Base-by-base conservation (phyloP, 306 rosid species). In the Sicyos baderoa region DNA sequence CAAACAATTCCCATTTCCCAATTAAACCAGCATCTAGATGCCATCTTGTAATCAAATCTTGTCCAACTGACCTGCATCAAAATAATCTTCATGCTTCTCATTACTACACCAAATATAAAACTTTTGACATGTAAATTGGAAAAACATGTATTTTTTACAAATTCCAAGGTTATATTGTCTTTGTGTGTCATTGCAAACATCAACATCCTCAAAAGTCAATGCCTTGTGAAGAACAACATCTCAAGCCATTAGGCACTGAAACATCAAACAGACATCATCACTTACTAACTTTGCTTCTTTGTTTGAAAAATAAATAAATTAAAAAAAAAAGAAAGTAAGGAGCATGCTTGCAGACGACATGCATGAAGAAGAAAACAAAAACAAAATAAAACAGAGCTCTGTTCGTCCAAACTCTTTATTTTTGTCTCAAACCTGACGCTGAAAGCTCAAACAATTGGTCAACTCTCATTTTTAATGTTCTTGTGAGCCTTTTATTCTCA, bases 41-140 rank as follows among this genome's bases (percentile, higher is more conserved):
- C 49, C 15, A 61, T 61, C 68, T 61, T 61, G 48, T 61, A n/a
- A 32, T 60, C 67, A 60, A 35, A n/a, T 32, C 67, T n/a, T 60
- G 48, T 59, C 47, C 16, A 9, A 29, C 22, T 2, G 8, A 35
- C 66, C 22, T 29, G 14, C 17, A 59, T 29, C 35, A 55, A 22
- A 15, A 29, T 21, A 32, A 16, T 59, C 22, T 16, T 2, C 66
- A 1, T 59, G 66, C 42, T 59, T 29, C 66, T 16, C 66, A 7
- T 59, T 59, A 32, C 21, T 62, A 8, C 2, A n/a, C 1, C 35
- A 55, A 11, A 13, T 2, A 55, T 2, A 55, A 55, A 11, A 55
- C 23, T 4, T 0, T 35, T 3, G 68, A 37, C 50, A 35, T 37
- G 25, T 4, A 35, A 5, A 37, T 35, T 19, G 61, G 48, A 16